Evolutionary conservation across 208 protist species (phyloP), one percentile per base, ranked within the genome.

Genomic region (Leptomonas pyrrhocoris): DNA sequence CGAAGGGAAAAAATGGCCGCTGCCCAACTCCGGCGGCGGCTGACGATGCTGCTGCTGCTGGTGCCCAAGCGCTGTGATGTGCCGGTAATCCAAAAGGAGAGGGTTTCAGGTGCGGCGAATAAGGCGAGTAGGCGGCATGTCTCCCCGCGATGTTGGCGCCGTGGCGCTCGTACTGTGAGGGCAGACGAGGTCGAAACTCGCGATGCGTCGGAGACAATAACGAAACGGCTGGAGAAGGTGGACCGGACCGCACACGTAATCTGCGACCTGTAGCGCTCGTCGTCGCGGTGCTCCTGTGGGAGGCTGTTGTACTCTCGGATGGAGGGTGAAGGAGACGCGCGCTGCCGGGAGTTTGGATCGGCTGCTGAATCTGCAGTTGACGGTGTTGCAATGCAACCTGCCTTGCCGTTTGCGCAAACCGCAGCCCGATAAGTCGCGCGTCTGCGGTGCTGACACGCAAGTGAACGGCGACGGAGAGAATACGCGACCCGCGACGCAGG

Each of bases 361-460:
- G 8, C 28, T 56, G 51, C 31, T 42, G 31, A 56, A 36, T 19
- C 18, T 23, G 57, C 30, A 36, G 46, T 21, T 69, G 45, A 12
- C 56, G 67, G 31, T 69, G 67, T 12, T 43, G 61, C 38, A 42
- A 27, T 1, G 60, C 60, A 12, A 48, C 50, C 30, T 49, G 46
- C 28, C 27, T 45, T n/a, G 30, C 55, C 60, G 42, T 57, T 11
- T 74, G 74, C 30, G 57, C 67, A 21, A 73, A 38, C n/a, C 46
- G 43, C 2, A 59, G 59, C 7, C 60, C 74, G 16, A 38, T 43
- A 34, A 57, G 62, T 23, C 70, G 70, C 11, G 70, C 70, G 6
- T 69, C 70, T n/a, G 54, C 55, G 7, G 43, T 69, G 46, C 23
- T 28, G 38, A 76, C 62, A 30, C 70, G 60, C 46, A 76, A 55